Base-by-base conservation (phyloP, 441 rosid species). In the Erodium texanum region DNA sequence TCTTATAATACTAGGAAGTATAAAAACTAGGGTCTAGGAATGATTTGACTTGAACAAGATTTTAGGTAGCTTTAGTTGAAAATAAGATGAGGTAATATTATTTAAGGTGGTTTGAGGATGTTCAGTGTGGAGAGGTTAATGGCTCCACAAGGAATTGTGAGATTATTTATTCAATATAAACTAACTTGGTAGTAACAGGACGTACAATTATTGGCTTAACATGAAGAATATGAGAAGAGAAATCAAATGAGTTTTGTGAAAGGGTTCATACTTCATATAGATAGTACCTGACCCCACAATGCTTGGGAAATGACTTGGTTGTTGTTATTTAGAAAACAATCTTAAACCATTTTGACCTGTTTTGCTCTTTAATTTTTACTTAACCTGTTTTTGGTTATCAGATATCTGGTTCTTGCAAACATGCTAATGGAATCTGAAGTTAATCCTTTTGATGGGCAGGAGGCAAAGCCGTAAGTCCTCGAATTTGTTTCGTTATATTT, bases 401-500 rank as follows among this genome's bases (percentile, higher is more conserved):
- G 99, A 72, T 95, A 95, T 75, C 85, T 95, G 79, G 99, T 95
- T 82, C 83, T 95, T 72, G 99, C 98, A 23, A 95, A 95, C 75
- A 95, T 95, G 99, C 84, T 95, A 82, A 92, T 95, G 99, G 99
- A 92, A 78, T 95, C 98, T 16, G 92, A 95, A 85, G 99, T 95
- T 65, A 95, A 95, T 79, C 99, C 99, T 48, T 95, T 95, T 79
- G 99, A 92, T 58, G 99, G 99, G 64, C 99, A 95, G 78, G 99
- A 95, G 86, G 99, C 99, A 65, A 95, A 92, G 73, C 98, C 99
- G 99, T 92, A 85, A 92, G 99, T 77, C 43, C 41, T 48, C 54
- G 48, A 54, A n/a, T n/a, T 56, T 52, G 48, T 19, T 50, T 22
- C n/a, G 22, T 50, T 61, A 9, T n/a, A 22, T 56, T 15, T 41